phyloP scores from a whole-genome alignment of 768 basidiomycete species.

The Tulasnella sp. region DNA sequence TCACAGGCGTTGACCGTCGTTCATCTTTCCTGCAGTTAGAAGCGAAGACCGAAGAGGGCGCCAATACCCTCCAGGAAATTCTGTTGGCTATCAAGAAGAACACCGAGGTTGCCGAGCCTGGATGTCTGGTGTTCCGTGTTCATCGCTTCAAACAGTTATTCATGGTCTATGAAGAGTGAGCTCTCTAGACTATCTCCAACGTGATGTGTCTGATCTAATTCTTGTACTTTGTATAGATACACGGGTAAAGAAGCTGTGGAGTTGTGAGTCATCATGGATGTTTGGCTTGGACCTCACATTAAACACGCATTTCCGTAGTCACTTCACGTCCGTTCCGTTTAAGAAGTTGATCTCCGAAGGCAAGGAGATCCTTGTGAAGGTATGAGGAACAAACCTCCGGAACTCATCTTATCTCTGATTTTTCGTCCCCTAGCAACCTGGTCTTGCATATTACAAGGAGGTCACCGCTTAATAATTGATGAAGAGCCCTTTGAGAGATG shows the following conservation, averaged over 20 bases:
- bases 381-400: too few species aligned
- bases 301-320: too few species aligned
- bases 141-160: neutral
- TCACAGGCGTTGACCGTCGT: neutral
- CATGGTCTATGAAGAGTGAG: constrained; percentile 11
- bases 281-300: too few species aligned
- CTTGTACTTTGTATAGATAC: neutral
- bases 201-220: neutral
- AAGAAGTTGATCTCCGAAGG: too few species aligned
- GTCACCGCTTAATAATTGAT: too few species aligned
- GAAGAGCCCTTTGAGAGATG: too few species aligned
- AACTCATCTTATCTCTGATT: too few species aligned
- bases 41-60: neutral
- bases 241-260: neutral
- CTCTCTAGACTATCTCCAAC: too few species aligned
- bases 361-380: too few species aligned
- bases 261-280: neutral
- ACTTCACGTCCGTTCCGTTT: too few species aligned
- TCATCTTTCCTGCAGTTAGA: neutral
- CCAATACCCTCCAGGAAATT: neutral
- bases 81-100: neutral
- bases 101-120: neutral
- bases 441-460: too few species aligned
- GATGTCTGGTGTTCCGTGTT: neutral
- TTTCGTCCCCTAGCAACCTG: too few species aligned